Conservation (phyloP, 2,329 filamentous ascomycete species). For the Ustilaginoidea virens region DNA sequence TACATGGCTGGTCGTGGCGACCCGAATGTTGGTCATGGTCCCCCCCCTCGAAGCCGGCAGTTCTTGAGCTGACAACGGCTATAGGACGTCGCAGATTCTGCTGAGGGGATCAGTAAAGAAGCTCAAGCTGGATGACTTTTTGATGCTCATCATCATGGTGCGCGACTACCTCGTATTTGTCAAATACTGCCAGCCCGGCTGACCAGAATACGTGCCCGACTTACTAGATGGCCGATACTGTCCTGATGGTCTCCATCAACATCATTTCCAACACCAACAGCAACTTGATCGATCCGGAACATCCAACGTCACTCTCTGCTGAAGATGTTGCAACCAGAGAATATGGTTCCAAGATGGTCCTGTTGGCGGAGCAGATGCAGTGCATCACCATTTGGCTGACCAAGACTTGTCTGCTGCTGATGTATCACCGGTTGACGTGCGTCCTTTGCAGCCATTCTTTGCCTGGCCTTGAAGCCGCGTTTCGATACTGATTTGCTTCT, state of each 20-base stretch:
- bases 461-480: neutral
- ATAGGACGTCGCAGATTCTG: constrained; percentile 22
- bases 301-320: constrained; percentile 25
- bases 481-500: neutral
- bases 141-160: constrained; percentile 38
- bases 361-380: constrained; percentile 47
- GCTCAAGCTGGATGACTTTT: constrained; percentile 37
- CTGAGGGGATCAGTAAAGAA: constrained; percentile 28
- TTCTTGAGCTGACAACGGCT: neutral
- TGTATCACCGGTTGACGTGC: constrained; percentile 39
- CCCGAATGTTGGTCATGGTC: constrained; percentile 21
- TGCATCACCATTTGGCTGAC: constrained; percentile 40
- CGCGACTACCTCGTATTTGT: constrained; percentile 10
- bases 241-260: constrained; percentile 38
- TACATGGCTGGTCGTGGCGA: constrained; percentile 20
- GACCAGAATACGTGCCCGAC: neutral
- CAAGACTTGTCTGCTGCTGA: constrained; percentile 40
- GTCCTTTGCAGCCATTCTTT: neutral
- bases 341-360: constrained; percentile 44
- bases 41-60: neutral
- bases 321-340: constrained; percentile 24
- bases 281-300: constrained; percentile 39
- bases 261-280: constrained; percentile 38
- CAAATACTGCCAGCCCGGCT: neutral
- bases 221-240: constrained; percentile 32